These are phyloP conservation scores for Rhodamnia argentea DNA, from an alignment of 345 rosid species.

Conservation along the genomic window DNA sequence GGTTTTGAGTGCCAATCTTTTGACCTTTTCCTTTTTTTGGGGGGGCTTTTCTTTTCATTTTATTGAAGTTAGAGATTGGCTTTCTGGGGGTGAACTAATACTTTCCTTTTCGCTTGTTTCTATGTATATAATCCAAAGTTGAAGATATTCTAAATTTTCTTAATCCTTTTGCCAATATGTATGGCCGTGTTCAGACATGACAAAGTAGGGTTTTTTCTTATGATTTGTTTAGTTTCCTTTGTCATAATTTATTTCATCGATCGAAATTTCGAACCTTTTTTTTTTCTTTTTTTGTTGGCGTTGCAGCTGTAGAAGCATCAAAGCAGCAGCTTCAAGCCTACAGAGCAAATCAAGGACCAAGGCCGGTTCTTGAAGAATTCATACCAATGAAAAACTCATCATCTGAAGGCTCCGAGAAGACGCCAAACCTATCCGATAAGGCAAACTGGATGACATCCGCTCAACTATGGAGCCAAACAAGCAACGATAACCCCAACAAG, in stretches of 20 bases:
- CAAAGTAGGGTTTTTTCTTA: neutral
- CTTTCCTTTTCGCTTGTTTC: neutral
- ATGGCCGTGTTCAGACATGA: neutral
- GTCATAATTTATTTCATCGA: neutral
- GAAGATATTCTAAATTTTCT: neutral
- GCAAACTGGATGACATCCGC: slow-evolving; percentile 91
- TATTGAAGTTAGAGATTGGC: slow-evolving; percentile 27
- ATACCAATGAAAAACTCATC: slow-evolving; percentile 64
- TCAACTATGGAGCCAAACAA: slow-evolving; percentile 87
- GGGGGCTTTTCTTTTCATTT: slow-evolving; percentile 7
- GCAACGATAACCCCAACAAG: slow-evolving; percentile 17
- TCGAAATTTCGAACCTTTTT: neutral
- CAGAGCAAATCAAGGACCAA: slow-evolving; percentile 49
- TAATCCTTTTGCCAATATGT: neutral
- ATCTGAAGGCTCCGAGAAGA: slow-evolving; percentile 30
- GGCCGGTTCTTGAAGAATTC: slow-evolving; percentile 87
- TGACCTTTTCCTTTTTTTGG: slow-evolving; percentile 7
- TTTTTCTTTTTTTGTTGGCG: neutral
- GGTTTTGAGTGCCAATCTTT: neutral
- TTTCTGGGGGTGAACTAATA: slow-evolving; percentile 7
- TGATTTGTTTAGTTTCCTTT: neutral
- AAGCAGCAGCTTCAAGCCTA: slow-evolving; percentile 70
- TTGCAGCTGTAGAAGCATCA: slow-evolving; percentile 78
- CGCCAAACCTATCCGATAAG: slow-evolving; percentile 31
- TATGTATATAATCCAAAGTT: slow-evolving; percentile 13